phyloP scores from a whole-genome alignment of 2,329 filamentous ascomycete species.

The Raffaelea ambrosiae region DNA sequence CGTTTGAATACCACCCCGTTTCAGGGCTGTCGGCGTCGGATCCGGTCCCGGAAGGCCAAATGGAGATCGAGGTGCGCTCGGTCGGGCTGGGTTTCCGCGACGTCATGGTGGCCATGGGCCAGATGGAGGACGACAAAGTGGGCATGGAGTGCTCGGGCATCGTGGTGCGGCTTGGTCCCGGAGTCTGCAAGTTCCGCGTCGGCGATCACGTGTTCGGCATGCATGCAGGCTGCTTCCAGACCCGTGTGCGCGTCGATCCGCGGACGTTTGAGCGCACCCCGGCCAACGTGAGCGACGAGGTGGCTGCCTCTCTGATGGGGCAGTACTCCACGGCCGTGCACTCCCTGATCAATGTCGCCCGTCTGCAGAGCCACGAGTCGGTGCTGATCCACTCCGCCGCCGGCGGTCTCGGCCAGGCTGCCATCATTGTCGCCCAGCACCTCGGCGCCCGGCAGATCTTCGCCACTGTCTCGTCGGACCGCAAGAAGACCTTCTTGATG shows the following conservation, averaged over 20 bases:
- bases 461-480: slow-evolving; percentile 17
- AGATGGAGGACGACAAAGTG: slow-evolving; percentile 20
- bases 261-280: not conserved
- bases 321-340: slow-evolving; percentile 19
- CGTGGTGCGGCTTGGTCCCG: slow-evolving; percentile 22
- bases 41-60: slow-evolving; percentile 12
- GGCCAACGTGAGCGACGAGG: not conserved
- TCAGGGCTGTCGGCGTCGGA: not conserved
- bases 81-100: slow-evolving; percentile 30
- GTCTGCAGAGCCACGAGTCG: slow-evolving; percentile 13
- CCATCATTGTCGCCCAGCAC: slow-evolving; percentile 11
- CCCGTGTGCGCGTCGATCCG: not conserved
- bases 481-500: slow-evolving; percentile 20
- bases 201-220: not conserved
- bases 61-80: slow-evolving; percentile 26
- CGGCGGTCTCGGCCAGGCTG: slow-evolving; percentile 14
- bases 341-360: slow-evolving; percentile 16
- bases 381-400: slow-evolving; percentile 16
- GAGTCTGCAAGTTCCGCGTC: not conserved
- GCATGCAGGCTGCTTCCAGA: not conserved
- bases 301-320: slow-evolving; percentile 18
- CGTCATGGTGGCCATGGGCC: slow-evolving; percentile 26
- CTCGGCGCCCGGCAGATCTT: slow-evolving; percentile 16
- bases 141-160: slow-evolving; percentile 22
- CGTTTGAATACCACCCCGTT: not conserved